phyloP scores from a whole-genome alignment of 805 yeast species.

The Scheffersomyces lignosus region DNA sequence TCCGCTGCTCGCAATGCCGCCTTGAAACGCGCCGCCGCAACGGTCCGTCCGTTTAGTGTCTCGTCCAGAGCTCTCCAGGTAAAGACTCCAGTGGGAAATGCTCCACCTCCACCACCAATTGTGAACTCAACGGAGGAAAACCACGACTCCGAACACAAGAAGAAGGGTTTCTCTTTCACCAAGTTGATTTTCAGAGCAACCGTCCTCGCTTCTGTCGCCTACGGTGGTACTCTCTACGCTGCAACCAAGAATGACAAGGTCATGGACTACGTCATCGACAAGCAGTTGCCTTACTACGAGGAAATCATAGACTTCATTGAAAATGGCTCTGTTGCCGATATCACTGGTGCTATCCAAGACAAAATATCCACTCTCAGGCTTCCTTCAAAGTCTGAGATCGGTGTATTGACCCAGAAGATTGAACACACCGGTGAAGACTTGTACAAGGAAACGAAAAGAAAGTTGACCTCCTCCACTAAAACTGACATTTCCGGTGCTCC shows the following conservation, averaged over 20 bases:
- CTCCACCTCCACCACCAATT: no score
- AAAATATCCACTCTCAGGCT: slow-evolving; percentile 20
- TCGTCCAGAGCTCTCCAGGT: no score
- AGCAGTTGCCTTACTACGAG: slow-evolving; percentile 44
- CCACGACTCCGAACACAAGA: no score
- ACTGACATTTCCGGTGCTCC: slow-evolving; percentile 9
- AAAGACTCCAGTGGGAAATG: no score
- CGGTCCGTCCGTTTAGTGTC: no score
- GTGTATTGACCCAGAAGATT: slow-evolving; percentile 31
- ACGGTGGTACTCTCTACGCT: slow-evolving; percentile 39
- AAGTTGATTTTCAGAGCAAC: slow-evolving; percentile 32
- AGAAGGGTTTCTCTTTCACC: no score
- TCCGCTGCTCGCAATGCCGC: no score
- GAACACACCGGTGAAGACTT: slow-evolving; percentile 34
- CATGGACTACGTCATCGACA: slow-evolving; percentile 44
- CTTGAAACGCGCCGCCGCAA: no score
- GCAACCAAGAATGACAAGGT: slow-evolving; percentile 46
- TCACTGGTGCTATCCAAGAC: slow-evolving; percentile 19
- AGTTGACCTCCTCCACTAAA: slow-evolving; percentile 15
- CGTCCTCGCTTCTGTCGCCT: slow-evolving; percentile 26
- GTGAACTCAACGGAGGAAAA: no score
- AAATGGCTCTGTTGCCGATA: slow-evolving; percentile 33
- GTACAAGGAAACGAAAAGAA: slow-evolving; percentile 36
- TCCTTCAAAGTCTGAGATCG: slow-evolving; percentile 34
- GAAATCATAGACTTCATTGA: slow-evolving; percentile 39